Conservation (phyloP, 305 asterid genomes). For the Plantago coronopus region DNA sequence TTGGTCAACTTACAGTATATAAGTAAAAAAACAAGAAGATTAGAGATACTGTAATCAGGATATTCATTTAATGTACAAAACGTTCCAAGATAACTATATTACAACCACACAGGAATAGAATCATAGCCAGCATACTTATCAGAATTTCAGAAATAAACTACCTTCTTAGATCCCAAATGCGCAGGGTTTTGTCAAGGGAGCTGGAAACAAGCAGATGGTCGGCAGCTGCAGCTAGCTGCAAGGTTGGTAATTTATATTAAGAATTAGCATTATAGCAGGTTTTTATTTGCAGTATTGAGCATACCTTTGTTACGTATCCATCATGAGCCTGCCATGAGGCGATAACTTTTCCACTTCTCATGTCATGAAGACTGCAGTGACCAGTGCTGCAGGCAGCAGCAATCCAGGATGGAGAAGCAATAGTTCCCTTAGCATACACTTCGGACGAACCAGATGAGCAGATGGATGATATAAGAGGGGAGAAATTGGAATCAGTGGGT, state of each 20-base stretch:
- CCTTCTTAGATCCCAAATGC: conserved; percentile 98
- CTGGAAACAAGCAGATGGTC: conserved; percentile 84
- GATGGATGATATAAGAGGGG: conserved; percentile 82
- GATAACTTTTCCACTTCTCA: conserved; percentile 80
- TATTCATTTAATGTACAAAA: too few species aligned
- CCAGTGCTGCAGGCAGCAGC: conserved; percentile 94
- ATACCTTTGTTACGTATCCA: conserved; percentile 96
- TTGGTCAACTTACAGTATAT: not conserved
- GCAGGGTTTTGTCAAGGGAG: conserved; percentile 80
- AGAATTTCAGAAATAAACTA: conserved; percentile 25
- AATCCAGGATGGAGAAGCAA: conserved; percentile 71
- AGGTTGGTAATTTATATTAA: conserved; percentile 23
- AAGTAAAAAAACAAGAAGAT: not conserved
- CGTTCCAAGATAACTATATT: not conserved
- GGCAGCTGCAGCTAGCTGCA: conserved; percentile 81
- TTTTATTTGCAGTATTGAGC: conserved; percentile 15
- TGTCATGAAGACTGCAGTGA: conserved; percentile 74
- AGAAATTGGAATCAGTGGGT: conserved; percentile 57
- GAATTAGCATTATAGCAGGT: conserved; percentile 14
- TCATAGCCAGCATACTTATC: not conserved
- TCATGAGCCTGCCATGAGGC: conserved; percentile 98
- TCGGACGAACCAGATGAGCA: conserved; percentile 69
- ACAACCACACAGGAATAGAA: not conserved
- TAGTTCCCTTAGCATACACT: conserved; percentile 37
- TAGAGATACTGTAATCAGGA: not conserved